Conservation (phyloP, 441 rosid species). For the Flueggea neowawraea region DNA sequence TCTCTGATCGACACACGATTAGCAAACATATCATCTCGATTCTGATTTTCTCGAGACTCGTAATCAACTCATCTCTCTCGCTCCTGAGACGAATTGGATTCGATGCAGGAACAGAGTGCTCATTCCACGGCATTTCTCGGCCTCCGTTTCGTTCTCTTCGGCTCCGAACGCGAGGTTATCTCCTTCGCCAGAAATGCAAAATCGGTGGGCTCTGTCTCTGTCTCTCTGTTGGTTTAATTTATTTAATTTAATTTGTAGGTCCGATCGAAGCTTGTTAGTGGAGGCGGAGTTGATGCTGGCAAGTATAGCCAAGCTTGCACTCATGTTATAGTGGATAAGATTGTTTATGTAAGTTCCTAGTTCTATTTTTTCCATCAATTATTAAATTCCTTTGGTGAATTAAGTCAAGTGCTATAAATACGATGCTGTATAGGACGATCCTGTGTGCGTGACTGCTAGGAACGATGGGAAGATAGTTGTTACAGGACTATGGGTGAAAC, state of each 20-base stretch:
- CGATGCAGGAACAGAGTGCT: constrained; percentile 31
- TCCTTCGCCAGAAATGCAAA: too few relatives aligned
- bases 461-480: constrained; percentile 64
- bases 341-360: constrained; percentile 51
- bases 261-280: constrained; percentile 67
- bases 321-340: constrained; percentile 72
- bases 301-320: constrained; percentile 44
- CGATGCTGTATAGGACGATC: constrained; percentile 55
- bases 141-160: constrained; percentile 65
- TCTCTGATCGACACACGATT: too few relatives aligned
- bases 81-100: background rate
- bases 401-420: too few relatives aligned
- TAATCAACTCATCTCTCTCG: too few relatives aligned
- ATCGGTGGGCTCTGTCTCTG: background rate
- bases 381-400: too few relatives aligned
- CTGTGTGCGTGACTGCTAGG: constrained; percentile 71
- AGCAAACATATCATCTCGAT: too few relatives aligned
- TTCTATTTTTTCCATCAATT: background rate
- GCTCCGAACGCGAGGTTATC: constrained; percentile 40
- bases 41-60: too few relatives aligned
- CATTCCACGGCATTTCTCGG: constrained; percentile 52
- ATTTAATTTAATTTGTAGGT: constrained; percentile 29
- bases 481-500: constrained; percentile 83
- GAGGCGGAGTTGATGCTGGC: constrained; percentile 74
- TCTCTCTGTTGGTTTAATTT: too few relatives aligned